Base-by-base conservation (phyloP, 148 eudicot species). In the Spergularia marina region DNA sequence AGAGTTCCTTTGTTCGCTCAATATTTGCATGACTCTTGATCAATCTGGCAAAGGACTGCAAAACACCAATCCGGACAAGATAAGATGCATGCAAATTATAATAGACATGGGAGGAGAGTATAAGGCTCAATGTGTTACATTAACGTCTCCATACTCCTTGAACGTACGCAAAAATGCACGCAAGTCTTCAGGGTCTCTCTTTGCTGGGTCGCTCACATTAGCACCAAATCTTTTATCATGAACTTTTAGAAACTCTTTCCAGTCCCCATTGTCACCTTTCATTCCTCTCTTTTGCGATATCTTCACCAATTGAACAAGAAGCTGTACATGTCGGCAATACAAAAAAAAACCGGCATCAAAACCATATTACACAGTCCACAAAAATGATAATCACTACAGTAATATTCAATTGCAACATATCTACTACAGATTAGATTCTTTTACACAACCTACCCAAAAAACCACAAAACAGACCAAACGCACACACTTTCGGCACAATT, bases 181-280 rank as follows among this genome's bases (percentile, higher is more conserved):
- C 74, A 96, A 76, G 0, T 53, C 75, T 8, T 87, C 91, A 56
- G 81, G 57, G 25, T 86, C 63, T 82, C 93, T 89, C 70, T 69
- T 86, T 30, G 90, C 65, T 1, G 99, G 99, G 71, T 96, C 99
- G 73, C 98, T 91, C 89, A 89, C 54, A 70, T 89, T 86, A 74
- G 88, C 76, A 51, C 99, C 99, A 73, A 87, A 64, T 77, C 85
- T 82, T 81, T 73, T 89, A 77, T 92, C 98, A 73, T 86, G 78
- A 70, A 65, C 77, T 65, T 76, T 75, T 60, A 96, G 74, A 70
- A 96, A 96, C 13, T 92, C 88, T 83, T 96, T 92, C 99, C 99
- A 96, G 40, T 66, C 81, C 55, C 99, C 99, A 54, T 85, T 84
- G 12, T 85, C 91, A 69, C 99, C 99, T 56, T 68, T 52, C 97